These are phyloP conservation scores for Coemansia sp. DNA, from an alignment of 192 early-diverging fungal species.

Conservation along the genomic window DNA sequence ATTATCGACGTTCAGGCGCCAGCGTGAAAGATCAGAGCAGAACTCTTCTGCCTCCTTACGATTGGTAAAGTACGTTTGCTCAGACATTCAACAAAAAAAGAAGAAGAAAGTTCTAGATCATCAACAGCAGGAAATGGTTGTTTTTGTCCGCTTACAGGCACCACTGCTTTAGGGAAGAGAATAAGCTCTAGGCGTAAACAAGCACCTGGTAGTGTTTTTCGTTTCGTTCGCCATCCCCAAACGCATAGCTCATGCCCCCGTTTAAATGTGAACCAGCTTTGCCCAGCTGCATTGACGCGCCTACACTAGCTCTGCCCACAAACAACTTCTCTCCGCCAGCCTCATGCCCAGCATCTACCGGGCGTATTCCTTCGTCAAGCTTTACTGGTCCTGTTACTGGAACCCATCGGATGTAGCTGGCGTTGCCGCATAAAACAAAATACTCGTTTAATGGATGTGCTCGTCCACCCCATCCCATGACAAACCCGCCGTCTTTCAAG, in stretches of 20 bases:
- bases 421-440: slow-evolving; percentile 58
- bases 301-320: slow-evolving; percentile 27
- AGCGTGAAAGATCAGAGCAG: slow-evolving; percentile 74
- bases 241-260: slow-evolving; percentile 35
- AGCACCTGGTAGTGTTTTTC: slow-evolving; percentile 27
- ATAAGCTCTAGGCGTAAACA: slow-evolving; percentile 10
- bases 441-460: slow-evolving; percentile 47
- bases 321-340: slow-evolving; percentile 35
- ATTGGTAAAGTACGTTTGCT: slow-evolving; percentile 49
- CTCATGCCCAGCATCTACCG: slow-evolving; percentile 40
- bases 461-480: slow-evolving; percentile 54
- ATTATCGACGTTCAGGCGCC: slow-evolving; percentile 81
- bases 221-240: slow-evolving; percentile 17
- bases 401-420: slow-evolving; percentile 53
- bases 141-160: no score
- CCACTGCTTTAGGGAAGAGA: background rate
- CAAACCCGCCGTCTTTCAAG: slow-evolving; percentile 46
- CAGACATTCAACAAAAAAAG: slow-evolving; percentile 14
- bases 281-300: slow-evolving; percentile 35
- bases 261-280: slow-evolving; percentile 39
- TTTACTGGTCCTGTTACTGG: slow-evolving; percentile 33
- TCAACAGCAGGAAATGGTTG: background rate
- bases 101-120: slow-evolving; percentile 5
- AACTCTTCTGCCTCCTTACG: slow-evolving; percentile 30
- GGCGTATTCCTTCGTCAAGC: background rate